phyloP scores from a whole-genome alignment of 441 rosid genomes.

The Gossypium schwendimanii region DNA sequence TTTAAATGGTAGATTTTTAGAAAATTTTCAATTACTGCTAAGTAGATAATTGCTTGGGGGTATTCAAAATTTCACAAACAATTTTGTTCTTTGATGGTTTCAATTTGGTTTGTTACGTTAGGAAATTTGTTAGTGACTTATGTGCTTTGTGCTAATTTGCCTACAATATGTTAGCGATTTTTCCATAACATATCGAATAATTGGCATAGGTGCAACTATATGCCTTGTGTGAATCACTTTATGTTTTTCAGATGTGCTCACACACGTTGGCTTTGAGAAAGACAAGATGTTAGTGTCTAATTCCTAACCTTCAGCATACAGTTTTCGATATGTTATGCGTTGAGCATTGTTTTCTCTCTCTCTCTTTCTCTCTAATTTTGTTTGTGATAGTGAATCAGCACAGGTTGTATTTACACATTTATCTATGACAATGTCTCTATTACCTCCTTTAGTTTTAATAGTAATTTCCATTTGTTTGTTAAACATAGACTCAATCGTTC shows the following conservation, averaged over 20 bases:
- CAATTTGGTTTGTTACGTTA: not conserved
- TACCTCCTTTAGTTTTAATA: not conserved
- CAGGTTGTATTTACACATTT: conserved; percentile 28
- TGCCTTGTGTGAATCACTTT: conserved; percentile 12
- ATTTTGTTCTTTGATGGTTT: not conserved
- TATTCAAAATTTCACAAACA: not conserved
- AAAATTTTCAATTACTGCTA: not conserved
- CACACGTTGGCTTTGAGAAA: conserved; percentile 97
- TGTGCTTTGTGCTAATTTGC: not conserved
- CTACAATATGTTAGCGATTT: not conserved
- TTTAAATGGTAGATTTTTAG: not conserved
- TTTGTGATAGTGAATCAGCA: conserved; percentile 30
- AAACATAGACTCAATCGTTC: not conserved
- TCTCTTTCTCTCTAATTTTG: conserved; percentile 1
- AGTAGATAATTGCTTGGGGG: not conserved
- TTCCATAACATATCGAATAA: not conserved
- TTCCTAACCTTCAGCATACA: not conserved
- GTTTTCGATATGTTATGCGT: not conserved
- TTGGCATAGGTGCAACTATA: not conserved
- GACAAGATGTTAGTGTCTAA: conserved; percentile 70
- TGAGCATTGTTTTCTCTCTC: not conserved
- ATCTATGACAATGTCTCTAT: not conserved
- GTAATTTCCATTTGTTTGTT: not conserved
- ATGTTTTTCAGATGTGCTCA: conserved; percentile 69
- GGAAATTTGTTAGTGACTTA: not conserved